A percentile compares a stretch with the other conserved stretches of the same genome.
Conservation (phyloP, 805 yeast genomes). For the Candida yuanshanica region DNA sequence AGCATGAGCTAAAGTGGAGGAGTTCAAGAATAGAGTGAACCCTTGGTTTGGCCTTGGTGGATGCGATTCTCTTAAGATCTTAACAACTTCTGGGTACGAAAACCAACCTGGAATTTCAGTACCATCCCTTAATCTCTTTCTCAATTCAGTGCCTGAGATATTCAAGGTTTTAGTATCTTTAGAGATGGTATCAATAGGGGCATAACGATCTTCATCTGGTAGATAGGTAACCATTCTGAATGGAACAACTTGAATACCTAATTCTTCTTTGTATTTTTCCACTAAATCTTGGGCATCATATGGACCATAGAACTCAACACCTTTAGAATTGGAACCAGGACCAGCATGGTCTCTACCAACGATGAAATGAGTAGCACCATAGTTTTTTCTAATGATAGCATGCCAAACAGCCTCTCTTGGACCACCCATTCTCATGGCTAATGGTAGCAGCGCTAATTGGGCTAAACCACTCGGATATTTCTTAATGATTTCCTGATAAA, state of each 20-base stretch:
- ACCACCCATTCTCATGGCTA: conserved; percentile 99
- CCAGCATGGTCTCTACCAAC: conserved; percentile 99
- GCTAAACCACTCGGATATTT: conserved; percentile 95
- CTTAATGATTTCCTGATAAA: conserved; percentile 85
- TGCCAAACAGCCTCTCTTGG: conserved; percentile 99
- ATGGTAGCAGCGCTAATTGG: conserved; percentile 76
- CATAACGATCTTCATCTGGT: conserved; percentile 92
- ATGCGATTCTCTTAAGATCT: conserved; percentile 82
- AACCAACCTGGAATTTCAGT: conserved; percentile 93
- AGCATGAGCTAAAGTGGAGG: conserved; percentile 68
- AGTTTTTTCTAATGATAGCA: conserved; percentile 92
- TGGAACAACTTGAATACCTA: conserved; percentile 87
- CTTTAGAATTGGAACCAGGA: conserved; percentile 84
- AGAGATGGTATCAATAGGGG: conserved; percentile 90
- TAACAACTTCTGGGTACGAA: conserved; percentile 93
- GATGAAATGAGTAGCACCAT: conserved; percentile 94
- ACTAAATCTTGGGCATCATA: conserved; percentile 94
- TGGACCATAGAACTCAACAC: conserved; percentile 93
- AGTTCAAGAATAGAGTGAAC: conserved; percentile 64
- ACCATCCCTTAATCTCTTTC: conserved; percentile 82
- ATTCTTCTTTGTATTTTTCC: conserved; percentile 66
- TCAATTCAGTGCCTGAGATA: conserved; percentile 91
- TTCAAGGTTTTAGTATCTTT: conserved; percentile 75
- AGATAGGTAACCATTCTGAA: conserved; percentile 95
- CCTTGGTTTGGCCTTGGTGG: conserved; percentile 92